Evolutionary conservation across 495 filamentous ascomycete genomes (phyloP).

Genomic region (Trypethelium eluteriae): DNA sequence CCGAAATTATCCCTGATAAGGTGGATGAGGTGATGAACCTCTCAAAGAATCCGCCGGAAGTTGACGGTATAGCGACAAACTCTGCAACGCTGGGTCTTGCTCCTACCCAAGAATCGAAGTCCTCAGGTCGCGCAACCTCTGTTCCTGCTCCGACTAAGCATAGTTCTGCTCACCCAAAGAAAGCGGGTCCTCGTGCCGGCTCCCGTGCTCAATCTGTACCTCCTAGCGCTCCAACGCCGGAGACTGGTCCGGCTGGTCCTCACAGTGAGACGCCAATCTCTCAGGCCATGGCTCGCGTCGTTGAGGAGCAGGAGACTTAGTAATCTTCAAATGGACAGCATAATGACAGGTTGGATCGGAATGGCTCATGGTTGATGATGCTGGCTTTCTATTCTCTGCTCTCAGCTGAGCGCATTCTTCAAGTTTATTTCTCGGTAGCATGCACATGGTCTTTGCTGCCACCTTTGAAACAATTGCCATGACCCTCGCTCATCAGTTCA

Average conservation of each 20-base stretch:
- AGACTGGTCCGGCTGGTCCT: conserved; percentile 1
- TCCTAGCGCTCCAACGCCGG: not conserved
- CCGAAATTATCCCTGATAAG: not conserved
- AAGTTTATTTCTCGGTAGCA: too few species aligned
- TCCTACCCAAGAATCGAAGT: not conserved
- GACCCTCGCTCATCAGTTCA: too few species aligned
- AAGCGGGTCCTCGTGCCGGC: not conserved
- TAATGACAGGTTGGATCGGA: not conserved
- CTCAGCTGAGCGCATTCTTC: too few species aligned
- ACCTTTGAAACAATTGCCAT: too few species aligned
- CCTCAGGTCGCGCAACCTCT: not conserved
- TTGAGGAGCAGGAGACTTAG: not conserved
- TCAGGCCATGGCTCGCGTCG: conserved; percentile 7
- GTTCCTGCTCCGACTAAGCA: not conserved
- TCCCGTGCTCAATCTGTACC: conserved; percentile 11
- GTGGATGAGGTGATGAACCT: not conserved
- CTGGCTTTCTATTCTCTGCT: not conserved
- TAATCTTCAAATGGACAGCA: not conserved
- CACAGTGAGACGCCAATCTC: not conserved
- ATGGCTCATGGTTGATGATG: not conserved
- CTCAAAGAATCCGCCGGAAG: not conserved
- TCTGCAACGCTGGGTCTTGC: not conserved
- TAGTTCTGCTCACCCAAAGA: not conserved
- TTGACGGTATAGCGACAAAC: not conserved
- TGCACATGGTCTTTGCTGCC: too few species aligned